These are phyloP conservation scores for Mycena galopus DNA, from an alignment of 768 basidiomycete genomes.

Conservation along the genomic window DNA sequence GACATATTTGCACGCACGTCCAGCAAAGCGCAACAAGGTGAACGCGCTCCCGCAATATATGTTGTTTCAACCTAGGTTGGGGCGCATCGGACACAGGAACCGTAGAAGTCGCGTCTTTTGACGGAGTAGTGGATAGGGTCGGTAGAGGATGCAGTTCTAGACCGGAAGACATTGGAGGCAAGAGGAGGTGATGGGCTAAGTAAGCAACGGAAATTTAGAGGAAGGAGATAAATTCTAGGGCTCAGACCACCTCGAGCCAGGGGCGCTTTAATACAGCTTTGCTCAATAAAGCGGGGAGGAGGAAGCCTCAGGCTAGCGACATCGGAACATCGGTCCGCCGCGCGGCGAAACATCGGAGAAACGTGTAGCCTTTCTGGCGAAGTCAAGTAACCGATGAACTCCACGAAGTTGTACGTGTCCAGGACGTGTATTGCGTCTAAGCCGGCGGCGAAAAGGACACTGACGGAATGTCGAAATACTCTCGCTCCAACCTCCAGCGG, in stretches of 20 bases:
- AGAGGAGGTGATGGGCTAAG: neutral
- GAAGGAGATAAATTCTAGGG: neutral
- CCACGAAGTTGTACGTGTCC: no score
- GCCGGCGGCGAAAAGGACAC: no score
- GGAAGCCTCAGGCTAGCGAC: neutral
- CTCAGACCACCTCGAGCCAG: no score
- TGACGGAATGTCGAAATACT: no score
- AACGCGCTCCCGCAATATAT: constrained; percentile 25
- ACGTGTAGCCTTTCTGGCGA: neutral
- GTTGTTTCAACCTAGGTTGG: constrained; percentile 13
- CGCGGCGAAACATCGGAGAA: neutral
- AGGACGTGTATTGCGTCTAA: no score
- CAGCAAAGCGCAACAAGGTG: constrained; percentile 34
- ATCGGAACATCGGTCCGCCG: neutral
- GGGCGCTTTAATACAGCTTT: neutral
- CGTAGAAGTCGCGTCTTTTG: neutral
- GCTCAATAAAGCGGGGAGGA: no score
- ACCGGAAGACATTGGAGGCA: constrained; percentile 23
- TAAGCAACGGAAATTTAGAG: neutral
- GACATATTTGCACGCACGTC: constrained; percentile 15
- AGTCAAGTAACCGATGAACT: no score
- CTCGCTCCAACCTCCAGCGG: no score
- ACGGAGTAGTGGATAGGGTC: neutral
- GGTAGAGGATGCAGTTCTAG: constrained; percentile 28
- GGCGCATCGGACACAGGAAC: neutral